Evolutionary conservation across 805 yeast genomes (phyloP).

Genomic region (Metschnikowia cubensis): DNA sequence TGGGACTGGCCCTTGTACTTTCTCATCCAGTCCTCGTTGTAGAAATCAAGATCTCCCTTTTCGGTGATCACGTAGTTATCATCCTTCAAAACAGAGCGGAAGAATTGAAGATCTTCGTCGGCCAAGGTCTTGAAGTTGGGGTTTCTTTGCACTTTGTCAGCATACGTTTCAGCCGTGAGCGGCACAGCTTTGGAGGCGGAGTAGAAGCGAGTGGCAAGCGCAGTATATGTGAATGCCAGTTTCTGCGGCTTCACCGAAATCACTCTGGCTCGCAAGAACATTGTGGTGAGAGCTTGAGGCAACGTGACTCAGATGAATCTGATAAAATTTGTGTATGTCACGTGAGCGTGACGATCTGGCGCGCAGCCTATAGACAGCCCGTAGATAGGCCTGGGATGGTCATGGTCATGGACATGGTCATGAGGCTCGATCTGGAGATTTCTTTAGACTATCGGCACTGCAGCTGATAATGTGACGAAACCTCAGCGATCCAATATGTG

Average conservation of each 20-base stretch:
- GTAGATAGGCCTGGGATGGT: background rate
- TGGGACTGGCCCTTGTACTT: conserved; percentile 86
- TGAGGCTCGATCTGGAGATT: background rate
- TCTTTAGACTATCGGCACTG: conserved; percentile 47
- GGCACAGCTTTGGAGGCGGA: conserved; percentile 34
- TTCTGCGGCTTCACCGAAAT: background rate
- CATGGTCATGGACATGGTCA: background rate
- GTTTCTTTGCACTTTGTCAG: conserved; percentile 50
- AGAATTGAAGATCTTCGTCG: conserved; percentile 54
- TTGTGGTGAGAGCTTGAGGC: background rate
- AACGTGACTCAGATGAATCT: background rate
- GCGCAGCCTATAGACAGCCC: conserved; percentile 1
- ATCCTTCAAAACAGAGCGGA: conserved; percentile 54
- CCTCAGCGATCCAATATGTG: conserved; percentile 65
- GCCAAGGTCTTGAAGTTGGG: conserved; percentile 49
- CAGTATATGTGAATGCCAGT: background rate
- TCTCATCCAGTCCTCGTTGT: conserved; percentile 92
- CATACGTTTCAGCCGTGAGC: conserved; percentile 70
- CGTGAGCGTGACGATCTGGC: background rate
- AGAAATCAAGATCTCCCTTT: conserved; percentile 60
- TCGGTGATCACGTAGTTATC: conserved; percentile 50
- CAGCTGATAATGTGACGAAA: conserved; percentile 63
- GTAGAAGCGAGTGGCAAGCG: conserved; percentile 14
- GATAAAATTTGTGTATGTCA: conserved; percentile 4
- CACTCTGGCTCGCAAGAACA: conserved; percentile 3